These are phyloP conservation scores for Apostasia ramifera DNA, from an alignment of 106 monocot genomes.

Conservation along the genomic window DNA sequence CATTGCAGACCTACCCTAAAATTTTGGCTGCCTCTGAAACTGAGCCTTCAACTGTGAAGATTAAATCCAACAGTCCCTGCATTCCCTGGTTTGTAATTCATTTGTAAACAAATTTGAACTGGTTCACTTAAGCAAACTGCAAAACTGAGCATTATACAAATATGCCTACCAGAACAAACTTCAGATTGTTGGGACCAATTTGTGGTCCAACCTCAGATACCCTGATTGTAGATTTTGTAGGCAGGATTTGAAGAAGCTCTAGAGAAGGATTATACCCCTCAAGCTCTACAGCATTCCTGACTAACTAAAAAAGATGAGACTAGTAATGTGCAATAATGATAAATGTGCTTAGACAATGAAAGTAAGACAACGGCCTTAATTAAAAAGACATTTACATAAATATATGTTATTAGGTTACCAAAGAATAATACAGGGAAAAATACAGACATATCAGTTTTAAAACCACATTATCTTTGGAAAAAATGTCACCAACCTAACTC, in stretches of 20 bases:
- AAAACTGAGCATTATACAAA: not conserved
- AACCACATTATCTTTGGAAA: no score
- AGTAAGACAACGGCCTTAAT: no score
- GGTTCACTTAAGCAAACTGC: not conserved
- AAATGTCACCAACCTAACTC: no score
- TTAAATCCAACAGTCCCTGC: slow-evolving; percentile 87
- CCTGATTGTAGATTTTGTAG: slow-evolving; percentile 75
- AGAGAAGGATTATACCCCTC: slow-evolving; percentile 65
- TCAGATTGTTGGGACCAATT: slow-evolving; percentile 92
- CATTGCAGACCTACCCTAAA: slow-evolving; percentile 52
- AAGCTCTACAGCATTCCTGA: slow-evolving; percentile 71
- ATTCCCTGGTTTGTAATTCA: slow-evolving; percentile 54
- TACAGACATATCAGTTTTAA: no score
- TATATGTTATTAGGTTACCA: no score
- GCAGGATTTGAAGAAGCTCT: slow-evolving; percentile 90
- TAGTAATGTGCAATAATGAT: no score
- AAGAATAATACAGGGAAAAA: no score
- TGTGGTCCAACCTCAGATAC: slow-evolving; percentile 69
- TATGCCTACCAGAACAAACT: slow-evolving; percentile 57
- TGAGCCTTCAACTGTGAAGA: slow-evolving; percentile 83
- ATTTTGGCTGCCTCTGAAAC: slow-evolving; percentile 86
- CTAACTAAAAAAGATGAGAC: slow-evolving; percentile 18
- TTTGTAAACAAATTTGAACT: not conserved
- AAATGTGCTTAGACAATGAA: no score
- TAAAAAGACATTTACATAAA: no score